Base-by-base conservation (phyloP, 2,329 filamentous ascomycete genomes). In the Alternaria tenuissima region DNA sequence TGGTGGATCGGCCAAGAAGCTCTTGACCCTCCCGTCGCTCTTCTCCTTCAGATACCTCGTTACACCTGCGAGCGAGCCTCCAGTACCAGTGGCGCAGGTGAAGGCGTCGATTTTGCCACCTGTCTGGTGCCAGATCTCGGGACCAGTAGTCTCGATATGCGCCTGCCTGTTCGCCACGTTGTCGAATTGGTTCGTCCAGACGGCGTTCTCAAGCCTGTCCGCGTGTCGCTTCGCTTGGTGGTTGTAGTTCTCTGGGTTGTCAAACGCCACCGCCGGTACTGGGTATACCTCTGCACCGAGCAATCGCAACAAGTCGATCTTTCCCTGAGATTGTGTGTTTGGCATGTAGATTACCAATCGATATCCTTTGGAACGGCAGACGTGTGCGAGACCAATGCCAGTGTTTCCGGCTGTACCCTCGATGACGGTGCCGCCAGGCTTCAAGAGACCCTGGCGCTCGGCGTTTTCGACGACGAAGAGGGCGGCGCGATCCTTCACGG, bases 151-250 rank as follows among this genome's bases (percentile, higher is more conserved):
- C 83, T 97, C 94, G 70, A 98, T 90, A 78, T 99, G 95, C 48
- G 95, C 95, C 74, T 91, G 89, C 53, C 95, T 87, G 81, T 99
- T 99, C 54, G 95, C 95, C 53, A 86, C 89, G 83, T 99, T 99
- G 79, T 99, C 95, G 81, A 99, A 99, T 82, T 99, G 95, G 81
- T 99, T 96, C 44, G 95, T 99, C 95, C 95, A 99, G 14, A 98
- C 94, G 8, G 94, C 93, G 72, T 95, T 95, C 16, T 92, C 89
- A 49, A 96, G 81, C 3, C 84, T 79, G 78, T 95, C 93, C n/a
- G 95, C 95, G 80, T 98, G 94, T 42, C 94, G 85, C 61, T 86
- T 87, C 5, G 95, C 95, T 83, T 97, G 94, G 81, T 98, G 94
- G 82, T 99, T 99, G 85, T 98, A 99, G 82, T 99, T 99, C 44